Percentiles rank a stretch among this genome's conserved stretches.
These are phyloP conservation scores for Cercospora canescens DNA, from an alignment of 2,329 filamentous ascomycete species.

Conservation along the genomic window DNA sequence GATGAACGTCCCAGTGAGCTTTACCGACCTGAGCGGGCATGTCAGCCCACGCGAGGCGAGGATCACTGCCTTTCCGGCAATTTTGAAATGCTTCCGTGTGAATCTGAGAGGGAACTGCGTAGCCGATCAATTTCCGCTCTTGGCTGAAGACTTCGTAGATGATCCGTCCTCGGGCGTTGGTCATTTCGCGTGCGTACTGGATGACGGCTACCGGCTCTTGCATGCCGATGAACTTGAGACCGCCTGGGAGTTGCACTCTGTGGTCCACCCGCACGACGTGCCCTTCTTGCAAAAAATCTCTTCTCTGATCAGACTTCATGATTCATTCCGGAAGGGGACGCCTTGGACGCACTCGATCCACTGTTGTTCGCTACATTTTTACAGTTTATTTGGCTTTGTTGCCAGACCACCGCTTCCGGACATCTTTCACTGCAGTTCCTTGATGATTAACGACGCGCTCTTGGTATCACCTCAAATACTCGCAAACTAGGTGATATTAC, in stretches of 20 bases:
- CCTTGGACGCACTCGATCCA: neutral
- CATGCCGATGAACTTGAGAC: constrained; percentile 1
- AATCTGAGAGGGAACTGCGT: constrained; percentile 12
- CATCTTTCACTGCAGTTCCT: neutral
- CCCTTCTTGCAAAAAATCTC: neutral
- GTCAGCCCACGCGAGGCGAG: neutral
- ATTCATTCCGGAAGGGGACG: neutral
- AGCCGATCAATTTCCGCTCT: constrained; percentile 7
- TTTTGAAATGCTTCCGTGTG: constrained; percentile 5
- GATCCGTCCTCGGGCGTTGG: constrained; percentile 16
- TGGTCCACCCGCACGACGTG: constrained; percentile 8
- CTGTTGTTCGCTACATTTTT: neutral
- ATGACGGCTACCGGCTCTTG: constrained; percentile 4
- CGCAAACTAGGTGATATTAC: neutral
- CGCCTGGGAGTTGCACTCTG: neutral
- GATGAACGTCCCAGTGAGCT: neutral
- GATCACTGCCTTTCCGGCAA: neutral
- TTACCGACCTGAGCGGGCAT: constrained; percentile 1
- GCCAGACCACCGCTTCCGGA: neutral
- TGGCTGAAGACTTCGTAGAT: constrained; percentile 17
- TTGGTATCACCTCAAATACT: neutral
- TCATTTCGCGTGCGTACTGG: constrained; percentile 20
- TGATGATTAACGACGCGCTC: neutral
- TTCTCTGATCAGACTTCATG: neutral
- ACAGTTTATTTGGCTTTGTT: neutral